Conservation (phyloP, 192 early-diverging fungal species). For the Ramicandelaber brevisporus region DNA sequence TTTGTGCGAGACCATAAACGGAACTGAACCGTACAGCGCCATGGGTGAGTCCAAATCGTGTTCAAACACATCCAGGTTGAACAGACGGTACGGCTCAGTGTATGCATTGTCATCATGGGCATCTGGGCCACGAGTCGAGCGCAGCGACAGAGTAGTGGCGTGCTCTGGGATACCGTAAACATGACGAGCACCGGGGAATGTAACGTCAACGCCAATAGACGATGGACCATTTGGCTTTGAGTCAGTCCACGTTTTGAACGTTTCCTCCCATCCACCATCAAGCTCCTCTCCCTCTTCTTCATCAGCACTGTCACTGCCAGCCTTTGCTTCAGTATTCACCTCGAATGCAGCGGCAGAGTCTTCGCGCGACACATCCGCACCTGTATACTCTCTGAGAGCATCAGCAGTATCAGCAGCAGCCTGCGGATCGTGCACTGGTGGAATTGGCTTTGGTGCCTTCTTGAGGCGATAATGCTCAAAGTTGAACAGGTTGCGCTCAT, state of each 20-base stretch:
- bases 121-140: slow-evolving; percentile 48
- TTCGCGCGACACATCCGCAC: too few species aligned
- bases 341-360: too few species aligned
- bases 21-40: slow-evolving; percentile 86
- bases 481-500: slow-evolving; percentile 58
- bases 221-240: slow-evolving; percentile 86
- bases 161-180: slow-evolving; percentile 97
- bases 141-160: slow-evolving; percentile 58
- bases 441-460: too few species aligned
- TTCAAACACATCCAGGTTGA: slow-evolving; percentile 97
- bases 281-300: slow-evolving; percentile 15
- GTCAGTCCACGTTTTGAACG: slow-evolving; percentile 69
- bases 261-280: slow-evolving; percentile 59
- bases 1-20: slow-evolving; percentile 79
- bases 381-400: too few species aligned
- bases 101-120: slow-evolving; percentile 48
- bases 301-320: too few species aligned
- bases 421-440: too few species aligned
- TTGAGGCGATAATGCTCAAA: slow-evolving; percentile 40
- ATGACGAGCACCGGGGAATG: slow-evolving; percentile 60
- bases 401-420: too few species aligned
- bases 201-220: slow-evolving; percentile 80
- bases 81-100: slow-evolving; percentile 80
- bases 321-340: slow-evolving; percentile 4
- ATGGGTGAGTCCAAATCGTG: slow-evolving; percentile 87